These are phyloP conservation scores for Grosmannia huntii DNA, from an alignment of 2,329 filamentous ascomycete species.

Conservation along the genomic window DNA sequence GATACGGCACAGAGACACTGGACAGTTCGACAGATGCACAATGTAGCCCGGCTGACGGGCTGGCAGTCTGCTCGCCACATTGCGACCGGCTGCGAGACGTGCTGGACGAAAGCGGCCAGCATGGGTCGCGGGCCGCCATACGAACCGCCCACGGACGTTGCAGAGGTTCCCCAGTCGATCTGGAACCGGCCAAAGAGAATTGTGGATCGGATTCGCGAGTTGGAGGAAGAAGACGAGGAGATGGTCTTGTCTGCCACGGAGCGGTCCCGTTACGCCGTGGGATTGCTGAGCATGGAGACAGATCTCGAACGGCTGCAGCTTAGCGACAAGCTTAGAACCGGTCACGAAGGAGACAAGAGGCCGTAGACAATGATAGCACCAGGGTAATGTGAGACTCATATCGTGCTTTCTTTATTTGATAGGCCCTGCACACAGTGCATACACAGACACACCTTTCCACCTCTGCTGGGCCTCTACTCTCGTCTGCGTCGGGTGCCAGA, in stretches of 20 bases:
- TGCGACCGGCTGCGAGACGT: constrained; percentile 69
- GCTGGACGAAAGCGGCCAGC: constrained; percentile 65
- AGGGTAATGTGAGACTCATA: neutral
- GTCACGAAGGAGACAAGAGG: neutral
- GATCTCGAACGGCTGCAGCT: constrained; percentile 55
- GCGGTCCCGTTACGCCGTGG: constrained; percentile 62
- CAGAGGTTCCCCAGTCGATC: constrained; percentile 25
- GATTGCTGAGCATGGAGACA: constrained; percentile 63
- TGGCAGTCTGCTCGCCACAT: constrained; percentile 79
- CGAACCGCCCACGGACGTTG: constrained; percentile 29
- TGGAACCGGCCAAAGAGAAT: constrained; percentile 39
- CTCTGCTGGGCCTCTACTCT: neutral
- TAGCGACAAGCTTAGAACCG: constrained; percentile 21
- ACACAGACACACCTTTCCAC: neutral
- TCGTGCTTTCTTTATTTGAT: neutral
- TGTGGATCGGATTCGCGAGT: constrained; percentile 36
- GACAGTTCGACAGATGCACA: constrained; percentile 60
- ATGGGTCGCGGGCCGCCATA: constrained; percentile 69
- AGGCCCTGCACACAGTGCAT: neutral
- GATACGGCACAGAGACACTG: constrained; percentile 62
- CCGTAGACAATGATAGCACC: neutral
- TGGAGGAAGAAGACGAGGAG: constrained; percentile 26
- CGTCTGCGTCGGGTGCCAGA: neutral
- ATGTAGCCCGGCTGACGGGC: constrained; percentile 69
- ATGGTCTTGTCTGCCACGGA: constrained; percentile 51